Conservation (phyloP, 164 flowering plant species). For the Nymphaea colorata region DNA sequence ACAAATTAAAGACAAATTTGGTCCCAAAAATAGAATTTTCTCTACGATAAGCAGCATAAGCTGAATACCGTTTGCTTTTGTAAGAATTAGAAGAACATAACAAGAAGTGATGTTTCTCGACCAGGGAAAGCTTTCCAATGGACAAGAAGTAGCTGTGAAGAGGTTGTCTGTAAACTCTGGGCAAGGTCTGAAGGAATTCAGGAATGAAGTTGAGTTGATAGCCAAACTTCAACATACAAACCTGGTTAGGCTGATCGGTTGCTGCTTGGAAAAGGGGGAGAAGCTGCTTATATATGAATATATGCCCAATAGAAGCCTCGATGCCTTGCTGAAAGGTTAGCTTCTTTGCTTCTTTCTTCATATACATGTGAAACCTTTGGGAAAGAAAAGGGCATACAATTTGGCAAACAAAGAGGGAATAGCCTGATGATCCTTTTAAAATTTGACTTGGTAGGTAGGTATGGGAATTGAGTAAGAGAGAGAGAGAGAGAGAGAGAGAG, state of each 20-base stretch:
- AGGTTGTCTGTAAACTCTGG: constrained; percentile 2
- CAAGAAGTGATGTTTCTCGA: too few relatives aligned
- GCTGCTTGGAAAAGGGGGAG: constrained; percentile 5
- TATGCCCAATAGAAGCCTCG: constrained; percentile 7
- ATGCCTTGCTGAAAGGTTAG: neutral
- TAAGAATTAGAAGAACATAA: too few relatives aligned
- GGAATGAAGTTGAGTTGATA: constrained; percentile 4
- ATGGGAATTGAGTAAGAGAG: neutral
- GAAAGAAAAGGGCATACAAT: too few relatives aligned
- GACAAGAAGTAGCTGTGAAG: constrained; percentile 7
- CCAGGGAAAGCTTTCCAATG: constrained; percentile 3
- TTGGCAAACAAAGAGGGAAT: too few relatives aligned
- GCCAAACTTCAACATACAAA: constrained; percentile 9
- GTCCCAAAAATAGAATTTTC: too few relatives aligned
- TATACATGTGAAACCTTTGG: too few relatives aligned
- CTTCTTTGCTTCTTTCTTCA: neutral
- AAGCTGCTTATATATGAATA: constrained; percentile 7
- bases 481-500: neutral
- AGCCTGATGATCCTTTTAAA: too few relatives aligned
- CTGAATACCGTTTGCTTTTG: too few relatives aligned
- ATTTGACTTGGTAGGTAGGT: too few relatives aligned
- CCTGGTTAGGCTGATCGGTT: constrained; percentile 7
- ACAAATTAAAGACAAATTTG: too few relatives aligned
- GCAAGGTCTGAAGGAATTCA: constrained; percentile 7
- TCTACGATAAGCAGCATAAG: too few relatives aligned